Evolutionary conservation across 2,329 filamentous ascomycete genomes (phyloP), one percentile per base, ranked within the genome.

Genomic region (Lecanosticta acicola): DNA sequence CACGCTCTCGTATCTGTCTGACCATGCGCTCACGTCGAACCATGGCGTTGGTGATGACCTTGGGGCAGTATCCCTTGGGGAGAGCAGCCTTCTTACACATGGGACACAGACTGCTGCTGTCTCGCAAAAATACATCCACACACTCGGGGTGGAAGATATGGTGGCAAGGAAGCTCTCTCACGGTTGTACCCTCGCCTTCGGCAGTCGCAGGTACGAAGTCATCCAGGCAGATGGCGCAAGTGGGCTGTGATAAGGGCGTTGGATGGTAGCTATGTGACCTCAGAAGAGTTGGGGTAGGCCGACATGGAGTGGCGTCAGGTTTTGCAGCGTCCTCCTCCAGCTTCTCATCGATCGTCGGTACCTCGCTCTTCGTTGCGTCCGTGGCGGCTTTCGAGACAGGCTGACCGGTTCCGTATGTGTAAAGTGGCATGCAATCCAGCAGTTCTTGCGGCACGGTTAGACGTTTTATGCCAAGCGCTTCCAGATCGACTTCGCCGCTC

Each of bases 91-190:
- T 79, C 65, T 95, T 96, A 73, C 93, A 98, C 57, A 94, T 73
- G 0, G 93, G 91, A 60, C 93, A 98, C 1, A 96, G 74, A 14
- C 87, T 94, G 62, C 86, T 94, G 61, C 84, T 84, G 44, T 81
- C 76, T 35, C 77, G 75, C 10, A 97, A 73, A 59, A 93, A 95
- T 17, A 83, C 78, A 61, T 97, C 90, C 53, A 97, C 90, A 61
- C 93, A 98, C 54, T 86, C 84, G 0, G 87, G 84, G 56, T 98
- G 91, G 66, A 90, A 98, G 46, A 97, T 91, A 64, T 98, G 93
- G 0, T 85, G 82, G 58, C 93, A 98, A 0, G 87, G 81, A 2
- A 97, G 73, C 66, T 96, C 86, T 45, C 89, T 84, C 45, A 97
- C 89, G 16, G 81, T 78, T 0, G 86, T 59, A 26, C 59, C 61